A percentile compares a stretch with the other conserved stretches of the same genome.
Evolutionary conservation across 345 rosid species (phyloP).

Genomic region (Turnera subulata): DNA sequence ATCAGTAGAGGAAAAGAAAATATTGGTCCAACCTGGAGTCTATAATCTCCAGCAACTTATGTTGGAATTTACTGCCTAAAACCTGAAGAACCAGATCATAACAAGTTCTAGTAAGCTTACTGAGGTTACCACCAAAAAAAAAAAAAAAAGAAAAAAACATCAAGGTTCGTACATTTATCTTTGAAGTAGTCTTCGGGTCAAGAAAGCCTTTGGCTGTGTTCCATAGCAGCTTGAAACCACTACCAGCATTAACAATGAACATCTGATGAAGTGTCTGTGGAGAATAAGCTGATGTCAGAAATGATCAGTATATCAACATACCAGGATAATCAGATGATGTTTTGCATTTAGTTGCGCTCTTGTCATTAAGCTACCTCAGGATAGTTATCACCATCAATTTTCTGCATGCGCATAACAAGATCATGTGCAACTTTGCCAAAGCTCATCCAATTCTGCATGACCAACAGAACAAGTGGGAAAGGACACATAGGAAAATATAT

Average conservation of each 20-base stretch:
- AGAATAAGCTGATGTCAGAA: slow-evolving; percentile 16
- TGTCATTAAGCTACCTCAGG: slow-evolving; percentile 67
- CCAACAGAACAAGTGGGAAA: slow-evolving; percentile 11
- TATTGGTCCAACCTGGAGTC: slow-evolving; percentile 52
- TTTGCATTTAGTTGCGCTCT: slow-evolving; percentile 3
- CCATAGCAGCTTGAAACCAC: slow-evolving; percentile 83
- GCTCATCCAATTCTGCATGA: slow-evolving; percentile 79
- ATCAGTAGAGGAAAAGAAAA: slow-evolving; percentile 15
- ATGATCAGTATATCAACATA: slow-evolving; percentile 9
- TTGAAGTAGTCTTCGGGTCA: slow-evolving; percentile 85
- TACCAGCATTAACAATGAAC: slow-evolving; percentile 88
- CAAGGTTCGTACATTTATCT: slow-evolving; percentile 61
- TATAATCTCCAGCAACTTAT: slow-evolving; percentile 68
- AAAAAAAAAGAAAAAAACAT: background rate
- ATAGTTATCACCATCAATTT: slow-evolving; percentile 96
- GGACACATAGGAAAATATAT: background rate
- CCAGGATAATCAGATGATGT: background rate
- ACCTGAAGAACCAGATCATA: slow-evolving; percentile 51
- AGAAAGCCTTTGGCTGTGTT: slow-evolving; percentile 82
- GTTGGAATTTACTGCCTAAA: slow-evolving; percentile 68
- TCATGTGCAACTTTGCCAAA: slow-evolving; percentile 91
- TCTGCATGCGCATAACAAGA: slow-evolving; percentile 87
- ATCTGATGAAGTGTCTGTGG: slow-evolving; percentile 86
- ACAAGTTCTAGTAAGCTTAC: slow-evolving; percentile 18
- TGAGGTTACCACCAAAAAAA: slow-evolving; percentile 2